Conservation (phyloP, 2,329 filamentous ascomycete species). For the Chaetothyriales sp. region DNA sequence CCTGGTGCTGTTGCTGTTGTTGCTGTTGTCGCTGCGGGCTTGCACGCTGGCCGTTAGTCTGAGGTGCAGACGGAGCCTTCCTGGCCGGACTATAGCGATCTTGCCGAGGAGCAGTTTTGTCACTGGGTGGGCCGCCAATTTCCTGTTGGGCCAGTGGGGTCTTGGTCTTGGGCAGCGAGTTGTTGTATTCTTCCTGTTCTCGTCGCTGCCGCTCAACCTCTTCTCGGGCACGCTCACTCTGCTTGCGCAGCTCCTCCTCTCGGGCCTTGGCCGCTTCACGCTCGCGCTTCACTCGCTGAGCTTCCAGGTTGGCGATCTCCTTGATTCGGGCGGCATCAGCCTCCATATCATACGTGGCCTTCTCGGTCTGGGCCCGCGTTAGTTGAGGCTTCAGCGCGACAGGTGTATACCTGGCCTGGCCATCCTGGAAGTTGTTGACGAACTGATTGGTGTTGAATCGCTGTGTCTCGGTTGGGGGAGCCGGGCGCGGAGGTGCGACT, state of each 20-base stretch:
- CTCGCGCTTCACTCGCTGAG: conserved; percentile 27
- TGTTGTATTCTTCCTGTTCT: conserved; percentile 79
- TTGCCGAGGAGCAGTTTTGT: conserved; percentile 23
- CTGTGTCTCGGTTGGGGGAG: conserved; percentile 37
- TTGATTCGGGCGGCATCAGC: conserved; percentile 31
- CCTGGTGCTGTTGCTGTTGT: conserved; percentile 22
- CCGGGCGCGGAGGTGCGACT: conserved; percentile 55
- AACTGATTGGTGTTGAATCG: conserved; percentile 31
- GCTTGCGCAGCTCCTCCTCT: conserved; percentile 32
- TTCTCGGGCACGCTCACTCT: conserved; percentile 20
- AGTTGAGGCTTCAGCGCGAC: conserved; percentile 39
- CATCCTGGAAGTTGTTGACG: conserved; percentile 17
- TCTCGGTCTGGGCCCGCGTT: conserved; percentile 36
- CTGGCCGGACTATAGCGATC: conserved; percentile 71
- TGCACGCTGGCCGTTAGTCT: conserved; percentile 30
- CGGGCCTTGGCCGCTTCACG: conserved; percentile 24
- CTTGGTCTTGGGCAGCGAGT: conserved; percentile 68
- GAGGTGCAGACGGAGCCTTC: conserved; percentile 66
- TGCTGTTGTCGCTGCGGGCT: conserved; percentile 4
- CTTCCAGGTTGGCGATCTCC: conserved; percentile 43
- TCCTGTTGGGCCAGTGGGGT: conserved; percentile 77
- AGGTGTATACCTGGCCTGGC: conserved; percentile 18
- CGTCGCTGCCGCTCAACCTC: conserved; percentile 49
- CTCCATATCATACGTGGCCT: conserved; percentile 24
- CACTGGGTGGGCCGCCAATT: conserved; percentile 45